Base-by-base conservation (phyloP, 2,329 filamentous ascomycete species). In the Aspergillus vadensis region DNA sequence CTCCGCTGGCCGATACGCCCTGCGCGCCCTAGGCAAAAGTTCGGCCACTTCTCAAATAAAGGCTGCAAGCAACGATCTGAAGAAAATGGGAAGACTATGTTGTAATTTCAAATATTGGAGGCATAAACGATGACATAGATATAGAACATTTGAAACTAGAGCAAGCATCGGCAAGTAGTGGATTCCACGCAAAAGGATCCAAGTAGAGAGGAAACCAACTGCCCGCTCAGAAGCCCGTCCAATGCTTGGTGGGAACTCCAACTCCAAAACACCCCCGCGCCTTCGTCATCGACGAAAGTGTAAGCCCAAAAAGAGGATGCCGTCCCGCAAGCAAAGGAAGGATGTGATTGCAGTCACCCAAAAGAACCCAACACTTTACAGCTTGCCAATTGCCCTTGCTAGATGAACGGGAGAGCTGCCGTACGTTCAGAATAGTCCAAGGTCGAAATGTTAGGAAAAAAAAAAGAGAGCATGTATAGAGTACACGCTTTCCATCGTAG, bases 401-500 rank as follows among this genome's bases (percentile, higher is more conserved):
- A 17, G 7, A 21, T 17, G 36, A 30, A 17, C 4, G 38, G 14
- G 21, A 32, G 15, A 8, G 10, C 38, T 43, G 41, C 15, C 21
- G 14, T 8, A 10, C n/a, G 23, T 25, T 19, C 36, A 43, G 19
- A n/a, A n/a, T 48, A 36, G 38, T 49, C 53, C 25, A 57, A 41
- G 36, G 49, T 36, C 52, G 50, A 63, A 60, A 57, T 25, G 60
- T 50, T n/a, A n/a, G n/a, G n/a, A n/a, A n/a, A n/a, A n/a, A n/a
- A n/a, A n/a, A n/a, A n/a, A n/a, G n/a, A n/a, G n/a, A n/a, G 48
- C 70, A 71, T 72, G 68, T 69, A 72, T 66, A 70, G 48, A 67
- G 67, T 73, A 73, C 69, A 74, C 72, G 70, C 64, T 66, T 70
- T 66, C 70, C 67, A 64, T 75, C 69, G 68, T 71, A 69, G 63